phyloP scores from a whole-genome alignment of 1,284 basidiomycete genomes.

The Leccinum fuscescens region DNA sequence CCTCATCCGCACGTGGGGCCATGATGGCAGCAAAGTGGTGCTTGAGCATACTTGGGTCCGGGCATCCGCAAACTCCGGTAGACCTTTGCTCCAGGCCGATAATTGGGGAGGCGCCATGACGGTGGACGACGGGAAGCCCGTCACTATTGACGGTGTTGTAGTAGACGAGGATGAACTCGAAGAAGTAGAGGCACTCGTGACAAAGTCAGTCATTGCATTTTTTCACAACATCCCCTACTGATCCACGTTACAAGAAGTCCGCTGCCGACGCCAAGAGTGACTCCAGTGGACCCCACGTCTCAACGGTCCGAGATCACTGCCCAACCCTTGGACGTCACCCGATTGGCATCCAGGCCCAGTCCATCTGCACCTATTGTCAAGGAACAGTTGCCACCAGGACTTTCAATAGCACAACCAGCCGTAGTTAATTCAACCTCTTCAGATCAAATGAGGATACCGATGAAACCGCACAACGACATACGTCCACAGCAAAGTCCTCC shows the following conservation, averaged over 20 bases:
- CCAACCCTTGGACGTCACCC: not conserved
- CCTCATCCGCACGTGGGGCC: conserved; percentile 56
- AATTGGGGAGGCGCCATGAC: conserved; percentile 54
- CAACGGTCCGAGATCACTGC: conserved; percentile 7
- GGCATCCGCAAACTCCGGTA: conserved; percentile 40
- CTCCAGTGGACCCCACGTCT: conserved; percentile 40
- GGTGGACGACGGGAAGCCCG: conserved; percentile 44
- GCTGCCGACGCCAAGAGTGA: conserved; percentile 59
- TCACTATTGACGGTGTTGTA: conserved; percentile 34
- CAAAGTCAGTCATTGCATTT: conserved; percentile 30
- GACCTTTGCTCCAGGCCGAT: conserved; percentile 45
- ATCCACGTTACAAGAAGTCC: conserved; percentile 42
- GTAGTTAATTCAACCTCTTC: not conserved
- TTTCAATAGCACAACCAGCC: conserved; percentile 3
- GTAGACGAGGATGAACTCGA: conserved; percentile 36
- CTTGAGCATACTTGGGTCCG: conserved; percentile 48
- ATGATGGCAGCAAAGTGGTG: conserved; percentile 46
- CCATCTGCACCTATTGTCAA: not conserved
- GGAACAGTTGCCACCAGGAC: not conserved
- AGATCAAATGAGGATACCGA: conserved; percentile 3
- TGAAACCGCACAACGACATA: not conserved
- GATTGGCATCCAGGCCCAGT: conserved; percentile 1
- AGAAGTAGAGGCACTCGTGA: conserved; percentile 37
- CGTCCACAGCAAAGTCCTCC: conserved; percentile 6
- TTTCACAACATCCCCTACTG: conserved; percentile 18